Conservation (phyloP, 805 yeast species). For the Saccharomycopsis microspora region DNA sequence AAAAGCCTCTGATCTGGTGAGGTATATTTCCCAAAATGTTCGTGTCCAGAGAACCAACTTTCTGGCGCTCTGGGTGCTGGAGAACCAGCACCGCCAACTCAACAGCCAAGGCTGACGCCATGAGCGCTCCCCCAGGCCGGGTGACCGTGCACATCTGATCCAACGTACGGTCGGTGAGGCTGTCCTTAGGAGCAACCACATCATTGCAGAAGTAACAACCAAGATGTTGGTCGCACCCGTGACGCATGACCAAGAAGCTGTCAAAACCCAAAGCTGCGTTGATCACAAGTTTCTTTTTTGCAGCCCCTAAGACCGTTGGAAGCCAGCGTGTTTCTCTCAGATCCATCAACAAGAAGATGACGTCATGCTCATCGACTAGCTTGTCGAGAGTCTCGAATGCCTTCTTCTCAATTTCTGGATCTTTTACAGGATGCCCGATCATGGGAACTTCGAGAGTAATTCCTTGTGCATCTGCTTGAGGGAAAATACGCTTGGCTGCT, state of each 20-base stretch:
- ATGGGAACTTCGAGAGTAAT: constrained; percentile 71
- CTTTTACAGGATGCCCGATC: constrained; percentile 82
- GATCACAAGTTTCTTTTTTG: constrained; percentile 59
- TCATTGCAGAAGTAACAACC: constrained; percentile 98
- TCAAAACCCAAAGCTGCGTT: constrained; percentile 96
- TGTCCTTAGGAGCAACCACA: constrained; percentile 86
- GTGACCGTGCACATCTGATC: constrained; percentile 99
- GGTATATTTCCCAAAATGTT: constrained; percentile 58
- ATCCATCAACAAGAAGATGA: constrained; percentile 74
- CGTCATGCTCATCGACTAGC: constrained; percentile 62
- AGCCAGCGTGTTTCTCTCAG: constrained; percentile 95
- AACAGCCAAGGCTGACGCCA: constrained; percentile 80
- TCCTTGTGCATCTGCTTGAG: constrained; percentile 61
- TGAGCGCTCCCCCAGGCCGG: constrained; percentile 86
- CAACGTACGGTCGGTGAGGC: constrained; percentile 74
- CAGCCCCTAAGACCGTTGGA: constrained; percentile 77
- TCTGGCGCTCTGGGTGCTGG: constrained; percentile 48
- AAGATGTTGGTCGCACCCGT: constrained; percentile 49
- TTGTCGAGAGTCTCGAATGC: constrained; percentile 42
- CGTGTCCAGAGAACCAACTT: constrained; percentile 23
- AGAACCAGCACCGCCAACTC: constrained; percentile 67
- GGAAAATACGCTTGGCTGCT: constrained; percentile 63
- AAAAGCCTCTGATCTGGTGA: constrained; percentile 85
- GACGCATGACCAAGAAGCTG: constrained; percentile 87
- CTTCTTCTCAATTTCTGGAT: constrained; percentile 35